Conservation (phyloP, 768 basidiomycete genomes). For the Mycena indigotica region DNA sequence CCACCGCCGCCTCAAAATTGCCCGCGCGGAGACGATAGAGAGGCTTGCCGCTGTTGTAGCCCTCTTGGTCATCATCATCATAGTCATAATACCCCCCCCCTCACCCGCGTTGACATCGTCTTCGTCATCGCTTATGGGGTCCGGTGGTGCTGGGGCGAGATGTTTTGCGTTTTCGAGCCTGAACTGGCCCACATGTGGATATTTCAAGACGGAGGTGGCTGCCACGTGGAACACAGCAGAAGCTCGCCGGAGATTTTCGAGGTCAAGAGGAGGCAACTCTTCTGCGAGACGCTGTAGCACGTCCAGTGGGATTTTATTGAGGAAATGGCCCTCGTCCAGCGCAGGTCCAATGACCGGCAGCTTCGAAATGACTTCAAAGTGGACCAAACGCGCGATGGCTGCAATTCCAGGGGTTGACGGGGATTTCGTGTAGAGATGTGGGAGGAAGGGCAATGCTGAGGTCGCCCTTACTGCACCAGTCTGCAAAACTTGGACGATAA, state of each 20-base stretch:
- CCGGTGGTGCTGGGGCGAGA: too few species aligned
- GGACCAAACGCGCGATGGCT: constrained; percentile 7
- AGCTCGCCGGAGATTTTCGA: not conserved
- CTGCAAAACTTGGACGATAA: constrained; percentile 9
- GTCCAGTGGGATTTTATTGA: not conserved
- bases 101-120: too few species aligned
- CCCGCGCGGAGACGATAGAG: too few species aligned
- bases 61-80: too few species aligned
- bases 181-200: not conserved
- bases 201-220: not conserved
- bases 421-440: constrained; percentile 11
- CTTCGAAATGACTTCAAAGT: not conserved
- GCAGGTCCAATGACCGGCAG: not conserved
- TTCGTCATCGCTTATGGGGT: too few species aligned
- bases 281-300: not conserved
- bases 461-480: not conserved
- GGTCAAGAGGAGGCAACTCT: not conserved
- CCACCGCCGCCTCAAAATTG: too few species aligned
- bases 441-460: constrained; percentile 18
- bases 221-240: not conserved
- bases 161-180: too few species aligned
- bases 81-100: too few species aligned
- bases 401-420: constrained; percentile 15
- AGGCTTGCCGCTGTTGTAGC: too few species aligned
- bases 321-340: not conserved